Base-by-base conservation (phyloP, 2,329 filamentous ascomycete species). In the Plenodomus biglobosus region DNA sequence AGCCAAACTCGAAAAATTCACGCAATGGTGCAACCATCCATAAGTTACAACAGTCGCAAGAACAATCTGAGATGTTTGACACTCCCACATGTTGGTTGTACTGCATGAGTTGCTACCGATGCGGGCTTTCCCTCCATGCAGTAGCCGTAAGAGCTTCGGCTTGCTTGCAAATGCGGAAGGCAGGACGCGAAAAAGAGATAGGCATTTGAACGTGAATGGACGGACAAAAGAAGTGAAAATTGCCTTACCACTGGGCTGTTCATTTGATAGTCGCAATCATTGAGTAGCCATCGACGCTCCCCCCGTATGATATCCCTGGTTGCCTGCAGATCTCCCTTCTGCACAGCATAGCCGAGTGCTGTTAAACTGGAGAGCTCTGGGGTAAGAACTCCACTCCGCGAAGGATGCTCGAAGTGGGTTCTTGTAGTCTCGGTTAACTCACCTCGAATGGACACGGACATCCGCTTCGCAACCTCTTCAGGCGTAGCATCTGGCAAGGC, bases 371-470 rank as follows among this genome's bases (percentile, higher is more conserved):
- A 83, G 53, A 83, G 73, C 72, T 80, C 78, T 38, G 77, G 78
- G 15, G 79, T 79, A 46, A 83, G 70, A 39, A 67, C 58, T 4
- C 76, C 78, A 37, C 79, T 82, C 16, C 78, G 81, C 20, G 83
- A 78, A 0, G 88, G 88, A 65, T 92, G 90, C 32, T 86, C 82
- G 73, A 95, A 95, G 52, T 86, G 83, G 11, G 88, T 87, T 38
- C 81, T 78, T 7, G 83, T 80, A 44, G 84, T 81, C 71, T 91
- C 88, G 10, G 90, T 95, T 73, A 96, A 83, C 75, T 96, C 92
- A 38, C 92, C 92, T 41, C 90, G 83, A 18, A 96, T 78, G 10
- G 87, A 89, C 19, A 80, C 74, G 6, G 87, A 85, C 83, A 96
- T 95, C 52, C 80, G 79, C 52, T 77, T 78, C 3, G 84, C 80